phyloP scores from a whole-genome alignment of 148 eudicot species.

The Polygonum maritimum region DNA sequence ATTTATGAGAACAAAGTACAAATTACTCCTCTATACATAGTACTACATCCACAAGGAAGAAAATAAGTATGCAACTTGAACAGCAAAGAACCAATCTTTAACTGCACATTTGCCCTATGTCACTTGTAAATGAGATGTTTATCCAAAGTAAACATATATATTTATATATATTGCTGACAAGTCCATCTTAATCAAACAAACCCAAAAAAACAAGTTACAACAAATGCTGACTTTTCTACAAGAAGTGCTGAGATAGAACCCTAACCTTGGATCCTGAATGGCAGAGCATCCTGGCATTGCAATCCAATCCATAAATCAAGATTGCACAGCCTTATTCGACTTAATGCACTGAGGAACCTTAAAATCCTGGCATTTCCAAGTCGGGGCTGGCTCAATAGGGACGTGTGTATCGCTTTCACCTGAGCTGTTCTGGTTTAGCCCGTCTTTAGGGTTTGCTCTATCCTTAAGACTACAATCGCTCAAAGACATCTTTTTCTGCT shows the following conservation, averaged over 20 bases:
- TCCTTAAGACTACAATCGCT: slow-evolving; percentile 69
- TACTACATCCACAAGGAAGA: slow-evolving; percentile 7
- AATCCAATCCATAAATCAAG: slow-evolving; percentile 17
- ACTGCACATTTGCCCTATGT: slow-evolving; percentile 1
- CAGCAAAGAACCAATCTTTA: neutral
- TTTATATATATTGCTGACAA: neutral
- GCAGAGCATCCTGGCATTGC: neutral
- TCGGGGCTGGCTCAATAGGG: slow-evolving; percentile 32
- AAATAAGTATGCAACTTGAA: neutral
- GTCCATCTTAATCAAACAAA: slow-evolving; percentile 7
- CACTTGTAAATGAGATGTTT: neutral
- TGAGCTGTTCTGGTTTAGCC: slow-evolving; percentile 29
- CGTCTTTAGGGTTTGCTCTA: slow-evolving; percentile 53
- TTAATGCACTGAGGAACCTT: slow-evolving; percentile 54
- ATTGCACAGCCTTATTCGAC: slow-evolving; percentile 72
- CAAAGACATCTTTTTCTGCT: slow-evolving; percentile 73
- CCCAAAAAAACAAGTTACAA: neutral
- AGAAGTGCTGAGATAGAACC: neutral
- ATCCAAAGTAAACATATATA: neutral
- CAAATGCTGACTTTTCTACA: neutral
- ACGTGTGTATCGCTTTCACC: slow-evolving; percentile 23
- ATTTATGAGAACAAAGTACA: neutral
- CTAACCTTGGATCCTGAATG: neutral
- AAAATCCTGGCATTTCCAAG: slow-evolving; percentile 77
- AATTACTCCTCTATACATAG: slow-evolving; percentile 6